phyloP scores from a whole-genome alignment of 2,329 filamentous ascomycete genomes.

The Talaromyces albobiverticillius region DNA sequence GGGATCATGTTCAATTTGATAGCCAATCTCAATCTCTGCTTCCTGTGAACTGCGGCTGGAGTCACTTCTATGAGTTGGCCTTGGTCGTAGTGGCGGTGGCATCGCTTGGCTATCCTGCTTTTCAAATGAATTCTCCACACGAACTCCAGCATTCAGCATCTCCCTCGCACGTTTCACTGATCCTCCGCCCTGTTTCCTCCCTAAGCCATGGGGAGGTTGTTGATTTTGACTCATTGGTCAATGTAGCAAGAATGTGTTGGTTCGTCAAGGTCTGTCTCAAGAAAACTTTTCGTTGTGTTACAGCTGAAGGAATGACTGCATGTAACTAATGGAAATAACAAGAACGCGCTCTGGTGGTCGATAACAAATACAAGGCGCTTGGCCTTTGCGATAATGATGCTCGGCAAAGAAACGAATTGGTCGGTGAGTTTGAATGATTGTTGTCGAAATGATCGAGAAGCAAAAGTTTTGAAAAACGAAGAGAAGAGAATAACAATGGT shows the following conservation, averaged over 20 bases:
- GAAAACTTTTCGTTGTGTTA: neutral
- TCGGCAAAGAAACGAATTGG: neutral
- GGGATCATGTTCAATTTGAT: constrained; percentile 11
- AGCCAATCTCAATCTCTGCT: constrained; percentile 12
- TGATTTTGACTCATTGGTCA: constrained; percentile 13
- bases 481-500: neutral
- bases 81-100: constrained; percentile 41
- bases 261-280: neutral
- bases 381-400: neutral
- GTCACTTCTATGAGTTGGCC: constrained; percentile 22
- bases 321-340: neutral
- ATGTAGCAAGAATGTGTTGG: neutral
- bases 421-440: neutral
- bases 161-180: constrained; percentile 14
- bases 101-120: constrained; percentile 25
- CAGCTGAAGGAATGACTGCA: neutral
- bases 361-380: neutral
- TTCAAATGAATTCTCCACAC: constrained; percentile 1
- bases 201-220: constrained; percentile 1
- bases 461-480: neutral
- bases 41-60: constrained; percentile 14
- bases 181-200: constrained; percentile 2
- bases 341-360: neutral
- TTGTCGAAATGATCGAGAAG: neutral
- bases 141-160: constrained; percentile 12